Percentiles rank a stretch among this genome's conserved stretches.
Conservation (phyloP, 2,329 filamentous ascomycete species). For the Ophiostoma triangulosporum region DNA sequence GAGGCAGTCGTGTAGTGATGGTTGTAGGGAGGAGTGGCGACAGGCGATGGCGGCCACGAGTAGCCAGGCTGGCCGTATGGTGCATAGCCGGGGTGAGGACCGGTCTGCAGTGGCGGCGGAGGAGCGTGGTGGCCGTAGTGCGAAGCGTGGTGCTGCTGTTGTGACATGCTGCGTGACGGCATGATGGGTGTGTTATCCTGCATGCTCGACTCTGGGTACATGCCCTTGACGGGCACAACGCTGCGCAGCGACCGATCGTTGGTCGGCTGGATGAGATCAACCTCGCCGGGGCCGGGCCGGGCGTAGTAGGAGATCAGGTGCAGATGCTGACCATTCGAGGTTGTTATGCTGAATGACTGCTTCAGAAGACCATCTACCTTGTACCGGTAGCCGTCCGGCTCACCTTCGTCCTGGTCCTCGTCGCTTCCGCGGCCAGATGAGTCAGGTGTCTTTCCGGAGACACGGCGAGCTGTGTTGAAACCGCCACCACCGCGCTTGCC, state of each 20-base stretch:
- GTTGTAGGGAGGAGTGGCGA: conserved; percentile 38
- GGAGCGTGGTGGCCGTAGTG: conserved; percentile 11
- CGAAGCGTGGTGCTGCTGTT: conserved; percentile 9
- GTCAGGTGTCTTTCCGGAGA: conserved; percentile 66
- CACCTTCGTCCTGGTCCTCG: conserved; percentile 71
- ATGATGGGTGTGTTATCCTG: conserved; percentile 45
- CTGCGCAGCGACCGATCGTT: conserved; percentile 66
- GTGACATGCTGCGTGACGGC: not conserved
- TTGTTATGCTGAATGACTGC: conserved; percentile 98
- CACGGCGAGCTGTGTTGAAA: conserved; percentile 44
- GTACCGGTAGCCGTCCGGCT: conserved; percentile 84
- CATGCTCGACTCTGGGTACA: conserved; percentile 93
- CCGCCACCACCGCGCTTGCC: conserved; percentile 86
- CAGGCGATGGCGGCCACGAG: conserved; percentile 42
- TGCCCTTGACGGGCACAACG: conserved; percentile 79
- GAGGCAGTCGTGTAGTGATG: conserved; percentile 30
- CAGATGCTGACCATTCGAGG: conserved; percentile 73
- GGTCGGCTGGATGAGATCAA: conserved; percentile 67
- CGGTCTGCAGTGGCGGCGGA: conserved; percentile 8
- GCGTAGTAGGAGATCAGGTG: conserved; percentile 97
- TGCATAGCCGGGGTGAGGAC: conserved; percentile 17
- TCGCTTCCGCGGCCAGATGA: conserved; percentile 62
- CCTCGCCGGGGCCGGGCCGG: conserved; percentile 57
- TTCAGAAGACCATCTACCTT: conserved; percentile 98
- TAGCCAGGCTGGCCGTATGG: conserved; percentile 31